Base-by-base conservation (phyloP, 2,329 filamentous ascomycete species). In the Triangularia verruculosa region DNA sequence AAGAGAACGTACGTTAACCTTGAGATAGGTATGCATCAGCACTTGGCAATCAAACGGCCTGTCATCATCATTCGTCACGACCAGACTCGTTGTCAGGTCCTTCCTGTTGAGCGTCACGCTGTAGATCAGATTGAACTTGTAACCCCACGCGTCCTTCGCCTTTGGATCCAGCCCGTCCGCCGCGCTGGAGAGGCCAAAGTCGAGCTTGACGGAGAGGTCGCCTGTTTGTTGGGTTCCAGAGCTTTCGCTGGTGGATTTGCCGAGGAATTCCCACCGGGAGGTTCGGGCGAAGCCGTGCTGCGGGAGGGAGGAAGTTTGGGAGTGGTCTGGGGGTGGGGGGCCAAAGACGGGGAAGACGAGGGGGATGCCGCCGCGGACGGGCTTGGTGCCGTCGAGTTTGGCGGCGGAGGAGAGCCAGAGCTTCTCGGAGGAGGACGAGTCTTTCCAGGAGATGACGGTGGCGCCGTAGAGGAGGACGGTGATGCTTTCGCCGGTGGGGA, bases 201-300 rank as follows among this genome's bases (percentile, higher is more conserved):
- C 95, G 65, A 99, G 88, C 83, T 96, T 97, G 69, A 98, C 89
- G 57, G 88, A 89, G 72, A 87, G 81, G 73, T 91, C 84, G 66
- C 79, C 80, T 54, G 77, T 77, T 63, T 69, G 78, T 64, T 76
- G 78, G 70, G 74, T 80, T 7, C 62, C 76, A 47, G 72, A 68
- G 8, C 81, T 84, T 75, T 93, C 89, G 5, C 85, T 86, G n/a
- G 85, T 88, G 6, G 89, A 92, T 79, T 94, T 96, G 73, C 93
- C 93, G 59, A 99, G 83, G 75, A 95, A 97, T 77, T 98, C 93
- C 95, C 95, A 99, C 67, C 86, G 86, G 54, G 89, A 91, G 73
- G 86, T 93, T 71, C 95, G 92, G 43, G 94, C 95, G 78, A 99
- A 96, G 70, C 95, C 95, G 80, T 98, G 95, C 79, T 97, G 93